Base-by-base conservation (phyloP, 2,329 filamentous ascomycete genomes). In the Bertia moriformis region DNA sequence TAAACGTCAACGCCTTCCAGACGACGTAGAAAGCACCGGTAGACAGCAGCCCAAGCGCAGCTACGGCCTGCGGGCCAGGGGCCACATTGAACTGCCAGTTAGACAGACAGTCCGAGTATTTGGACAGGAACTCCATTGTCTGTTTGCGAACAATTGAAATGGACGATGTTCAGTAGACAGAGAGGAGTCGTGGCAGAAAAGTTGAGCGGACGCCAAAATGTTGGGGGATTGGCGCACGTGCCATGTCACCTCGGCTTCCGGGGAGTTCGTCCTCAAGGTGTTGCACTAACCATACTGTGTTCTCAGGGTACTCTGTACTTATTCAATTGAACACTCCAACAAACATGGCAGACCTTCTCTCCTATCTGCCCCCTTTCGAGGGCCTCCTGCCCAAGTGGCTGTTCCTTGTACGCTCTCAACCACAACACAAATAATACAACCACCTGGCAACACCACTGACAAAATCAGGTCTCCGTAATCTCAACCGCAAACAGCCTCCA, bases 401-500 rank as follows among this genome's bases (percentile, higher is more conserved):
- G 7, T 5, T 38, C 18, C 15, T 38, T 5, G 37, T 27, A 19
- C 17, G 18, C n/a, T 14, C 15, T 19, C 7, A 27, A 20, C 15
- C 18, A 10, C 18, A 15, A 14, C n/a, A 14, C 7, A 37, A 14
- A n/a, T n/a, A n/a, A 7, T 18, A 18, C 33, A 36, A 18, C 14
- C 18, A 13, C 18, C 7, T 18, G n/a, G n/a, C n/a, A 14, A 10
- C 18, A 12, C 37, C 13, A 17, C 15, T 27, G 5, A 37, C 14
- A n/a, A 40, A 19, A 42, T 39, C 45, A 83, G 79, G 66, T 82
- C 55, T 74, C 77, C 38, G 48, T 76, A 32, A 64, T 82, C 42
- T 78, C 78, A 22, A 55, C 77, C 27, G 67, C 62, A 45, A 84
- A 84, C 64, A 71, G 66, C 41, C 52, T 81, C 41, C 78, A 83